A percentile compares a stretch with the other conserved stretches of the same genome.
Evolutionary conservation across 192 early-diverging fungal species (phyloP).

Genomic region (Podila epigama): DNA sequence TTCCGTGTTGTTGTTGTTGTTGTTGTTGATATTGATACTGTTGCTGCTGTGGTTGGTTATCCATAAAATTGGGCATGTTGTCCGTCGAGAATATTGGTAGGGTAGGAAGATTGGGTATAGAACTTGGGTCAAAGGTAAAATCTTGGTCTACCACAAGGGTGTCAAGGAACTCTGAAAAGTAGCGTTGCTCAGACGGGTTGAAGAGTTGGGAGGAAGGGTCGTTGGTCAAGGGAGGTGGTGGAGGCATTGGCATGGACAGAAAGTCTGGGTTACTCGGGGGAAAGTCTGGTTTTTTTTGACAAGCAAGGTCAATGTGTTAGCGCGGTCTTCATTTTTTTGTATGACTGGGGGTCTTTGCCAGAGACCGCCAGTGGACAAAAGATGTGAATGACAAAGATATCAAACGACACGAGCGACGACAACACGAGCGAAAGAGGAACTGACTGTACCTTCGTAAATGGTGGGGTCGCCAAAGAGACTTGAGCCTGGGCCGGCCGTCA

Average conservation of each 20-base stretch:
- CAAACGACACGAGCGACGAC: too few relatives aligned
- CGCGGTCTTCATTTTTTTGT: too few relatives aligned
- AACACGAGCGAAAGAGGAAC: neutral
- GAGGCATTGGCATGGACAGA: conserved; percentile 18
- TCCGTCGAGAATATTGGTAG: conserved; percentile 1
- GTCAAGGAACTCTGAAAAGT: conserved; percentile 63
- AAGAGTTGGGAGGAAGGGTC: conserved; percentile 34
- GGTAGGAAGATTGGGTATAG: conserved; percentile 40
- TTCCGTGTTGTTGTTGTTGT: neutral
- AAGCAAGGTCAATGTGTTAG: neutral
- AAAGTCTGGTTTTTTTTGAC: conserved; percentile 13
- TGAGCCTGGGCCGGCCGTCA: conserved; percentile 17
- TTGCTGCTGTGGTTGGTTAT: neutral
- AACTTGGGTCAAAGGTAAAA: conserved; percentile 38
- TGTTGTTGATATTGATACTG: neutral
- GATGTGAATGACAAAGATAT: too few relatives aligned
- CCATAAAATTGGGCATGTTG: neutral
- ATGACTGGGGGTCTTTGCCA: too few relatives aligned
- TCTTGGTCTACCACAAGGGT: conserved; percentile 57
- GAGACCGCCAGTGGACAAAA: too few relatives aligned
- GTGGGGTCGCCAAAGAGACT: conserved; percentile 40
- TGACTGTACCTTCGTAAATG: conserved; percentile 14
- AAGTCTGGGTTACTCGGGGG: conserved; percentile 28
- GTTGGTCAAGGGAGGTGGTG: neutral
- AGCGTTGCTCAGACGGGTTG: conserved; percentile 53